Conservation (phyloP, 164 flowering plant species). For the Tetrastigma voinierianum region DNA sequence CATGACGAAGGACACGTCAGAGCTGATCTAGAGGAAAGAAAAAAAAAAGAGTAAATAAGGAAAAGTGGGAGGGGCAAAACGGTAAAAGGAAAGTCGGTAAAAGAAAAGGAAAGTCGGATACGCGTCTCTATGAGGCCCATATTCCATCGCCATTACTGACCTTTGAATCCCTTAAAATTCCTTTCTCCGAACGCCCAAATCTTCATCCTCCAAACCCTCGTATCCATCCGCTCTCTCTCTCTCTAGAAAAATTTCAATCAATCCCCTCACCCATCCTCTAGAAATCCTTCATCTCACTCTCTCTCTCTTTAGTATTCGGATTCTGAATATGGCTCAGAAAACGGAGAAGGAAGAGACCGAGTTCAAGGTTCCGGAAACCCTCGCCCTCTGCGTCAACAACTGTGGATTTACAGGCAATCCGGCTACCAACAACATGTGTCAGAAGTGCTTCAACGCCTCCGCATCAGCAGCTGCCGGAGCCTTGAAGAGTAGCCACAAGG, state of each 20-base stretch:
- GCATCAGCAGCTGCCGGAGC: conserved; percentile 11
- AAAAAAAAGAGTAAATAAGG: not conserved
- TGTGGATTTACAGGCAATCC: conserved; percentile 50
- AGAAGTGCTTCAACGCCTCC: conserved; percentile 52
- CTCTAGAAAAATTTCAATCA: not conserved
- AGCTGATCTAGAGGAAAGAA: conserved; percentile 7
- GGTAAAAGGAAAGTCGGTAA: conserved; percentile 5
- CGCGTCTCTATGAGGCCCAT: conserved; percentile 57
- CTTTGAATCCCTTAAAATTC: conserved; percentile 38
- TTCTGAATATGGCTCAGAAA: conserved; percentile 49
- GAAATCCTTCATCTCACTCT: not conserved
- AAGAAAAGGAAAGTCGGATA: conserved; percentile 18
- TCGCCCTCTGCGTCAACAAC: conserved; percentile 44
- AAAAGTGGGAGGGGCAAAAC: conserved; percentile 18
- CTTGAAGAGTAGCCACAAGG: conserved; percentile 5
- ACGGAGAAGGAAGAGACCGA: conserved; percentile 74
- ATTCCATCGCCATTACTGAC: conserved; percentile 51
- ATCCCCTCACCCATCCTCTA: conserved; percentile 4
- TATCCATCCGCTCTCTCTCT: conserved; percentile 6
- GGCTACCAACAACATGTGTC: conserved; percentile 52
- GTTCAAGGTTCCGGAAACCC: conserved; percentile 50
- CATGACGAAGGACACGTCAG: conserved; percentile 27
- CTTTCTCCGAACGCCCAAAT: conserved; percentile 8
- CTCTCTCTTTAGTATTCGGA: not conserved
- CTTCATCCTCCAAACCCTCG: not conserved